phyloP scores from a whole-genome alignment of 805 yeast genomes.

The Wickerhamomyces hampshirensis region DNA sequence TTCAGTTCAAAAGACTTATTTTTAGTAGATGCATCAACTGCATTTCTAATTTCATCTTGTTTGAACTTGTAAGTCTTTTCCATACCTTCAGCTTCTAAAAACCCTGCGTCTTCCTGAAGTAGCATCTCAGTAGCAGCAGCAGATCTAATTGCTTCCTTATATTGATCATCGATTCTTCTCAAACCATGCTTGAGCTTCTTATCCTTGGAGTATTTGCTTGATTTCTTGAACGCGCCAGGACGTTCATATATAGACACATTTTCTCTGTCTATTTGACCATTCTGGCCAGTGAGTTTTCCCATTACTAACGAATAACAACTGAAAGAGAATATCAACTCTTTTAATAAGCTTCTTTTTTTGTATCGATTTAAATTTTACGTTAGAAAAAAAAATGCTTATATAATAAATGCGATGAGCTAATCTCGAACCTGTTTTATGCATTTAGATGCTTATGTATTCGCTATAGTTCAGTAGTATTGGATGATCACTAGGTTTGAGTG shows the following conservation, averaged over 20 bases:
- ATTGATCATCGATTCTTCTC: conserved; percentile 63
- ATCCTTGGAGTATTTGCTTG: conserved; percentile 42
- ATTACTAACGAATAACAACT: too few relatives aligned
- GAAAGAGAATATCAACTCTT: too few relatives aligned
- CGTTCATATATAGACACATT: conserved; percentile 31
- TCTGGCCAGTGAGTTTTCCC: conserved; percentile 23
- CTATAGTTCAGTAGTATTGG: too few relatives aligned
- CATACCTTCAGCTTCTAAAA: conserved; percentile 88
- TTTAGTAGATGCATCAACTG: conserved; percentile 73
- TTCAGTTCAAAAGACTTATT: conserved; percentile 71
- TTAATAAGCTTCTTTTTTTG: too few relatives aligned
- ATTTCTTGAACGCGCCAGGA: conserved; percentile 5
- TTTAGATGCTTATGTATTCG: too few relatives aligned
- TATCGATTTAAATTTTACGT: too few relatives aligned
- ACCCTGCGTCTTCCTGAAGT: conserved; percentile 80
- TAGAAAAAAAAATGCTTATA: too few relatives aligned
- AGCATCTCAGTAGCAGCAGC: conserved; percentile 87
- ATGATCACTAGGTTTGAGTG: too few relatives aligned
- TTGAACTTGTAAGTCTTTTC: conserved; percentile 84
- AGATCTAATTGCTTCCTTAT: conserved; percentile 70
- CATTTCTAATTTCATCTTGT: conserved; percentile 71
- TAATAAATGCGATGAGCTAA: too few relatives aligned
- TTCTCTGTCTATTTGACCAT: conserved; percentile 25
- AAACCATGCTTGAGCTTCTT: conserved; percentile 60
- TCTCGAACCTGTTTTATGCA: too few relatives aligned